Evolutionary conservation across 352 stramenopile genomes (phyloP).

Genomic region (Phytophthora syringae): DNA sequence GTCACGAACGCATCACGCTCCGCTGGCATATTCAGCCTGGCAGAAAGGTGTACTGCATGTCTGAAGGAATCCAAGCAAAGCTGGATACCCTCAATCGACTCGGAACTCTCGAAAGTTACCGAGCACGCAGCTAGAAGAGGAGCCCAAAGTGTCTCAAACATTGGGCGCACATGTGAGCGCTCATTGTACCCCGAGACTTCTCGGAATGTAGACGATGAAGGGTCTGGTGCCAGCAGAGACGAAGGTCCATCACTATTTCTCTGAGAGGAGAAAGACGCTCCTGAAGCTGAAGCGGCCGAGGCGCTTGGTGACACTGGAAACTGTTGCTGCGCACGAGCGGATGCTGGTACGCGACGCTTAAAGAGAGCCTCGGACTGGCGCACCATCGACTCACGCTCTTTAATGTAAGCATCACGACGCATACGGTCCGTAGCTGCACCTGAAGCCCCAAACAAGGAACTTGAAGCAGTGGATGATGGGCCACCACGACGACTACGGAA

Average conservation of each 20-base stretch:
- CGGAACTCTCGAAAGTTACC: constrained; percentile 95
- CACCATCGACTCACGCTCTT: constrained; percentile 86
- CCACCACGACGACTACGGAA: constrained; percentile 47
- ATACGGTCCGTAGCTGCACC: constrained; percentile 64
- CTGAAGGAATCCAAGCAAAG: constrained; percentile 96
- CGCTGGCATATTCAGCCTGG: constrained; percentile 89
- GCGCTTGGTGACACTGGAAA: constrained; percentile 18
- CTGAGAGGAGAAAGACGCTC: constrained; percentile 9
- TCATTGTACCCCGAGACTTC: constrained; percentile 73
- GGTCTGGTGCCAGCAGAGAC: constrained; percentile 31
- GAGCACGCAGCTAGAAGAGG: constrained; percentile 96
- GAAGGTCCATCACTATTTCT: constrained; percentile 24
- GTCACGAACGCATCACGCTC: constrained; percentile 97
- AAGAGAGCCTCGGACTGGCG: constrained; percentile 80
- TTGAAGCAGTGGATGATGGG: constrained; percentile 33
- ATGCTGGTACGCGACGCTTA: constrained; percentile 60
- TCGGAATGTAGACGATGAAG: constrained; percentile 53
- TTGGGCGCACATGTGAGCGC: constrained; percentile 90
- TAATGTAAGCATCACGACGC: constrained; percentile 84
- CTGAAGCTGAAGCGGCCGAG: constrained; percentile 3
- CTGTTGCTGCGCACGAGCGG: constrained; percentile 27
- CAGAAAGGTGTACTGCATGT: constrained; percentile 93
- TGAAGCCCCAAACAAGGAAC: constrained; percentile 70
- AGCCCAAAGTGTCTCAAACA: constrained; percentile 99
- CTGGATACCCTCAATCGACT: constrained; percentile 93